phyloP scores from a whole-genome alignment of 768 basidiomycete genomes.

The Psilocybe subaeruginosa region DNA sequence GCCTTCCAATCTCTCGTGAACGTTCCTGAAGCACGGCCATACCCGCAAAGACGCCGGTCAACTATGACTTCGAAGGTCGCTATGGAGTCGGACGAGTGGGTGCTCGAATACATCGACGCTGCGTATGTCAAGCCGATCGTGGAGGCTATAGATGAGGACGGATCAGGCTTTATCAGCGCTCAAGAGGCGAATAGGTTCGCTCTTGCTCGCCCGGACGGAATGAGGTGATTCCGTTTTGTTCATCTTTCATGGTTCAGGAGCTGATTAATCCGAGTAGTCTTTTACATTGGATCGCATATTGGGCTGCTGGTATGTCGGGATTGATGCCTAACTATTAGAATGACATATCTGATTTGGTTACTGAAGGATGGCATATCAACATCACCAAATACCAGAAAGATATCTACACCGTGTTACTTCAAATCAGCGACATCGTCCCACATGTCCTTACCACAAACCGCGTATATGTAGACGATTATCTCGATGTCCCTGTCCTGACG shows the following conservation, averaged over 20 bases:
- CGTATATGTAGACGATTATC: constrained; percentile 10
- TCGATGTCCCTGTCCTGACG: background rate
- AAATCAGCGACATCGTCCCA: constrained; percentile 4
- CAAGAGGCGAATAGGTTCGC: constrained; percentile 30
- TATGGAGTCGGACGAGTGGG: constrained; percentile 20
- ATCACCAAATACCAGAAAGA: constrained; percentile 6
- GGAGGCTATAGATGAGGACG: constrained; percentile 31
- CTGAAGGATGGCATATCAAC: constrained; percentile 14
- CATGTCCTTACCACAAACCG: constrained; percentile 7
- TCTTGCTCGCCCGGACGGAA: constrained; percentile 19
- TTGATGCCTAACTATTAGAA: background rate
- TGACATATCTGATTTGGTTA: background rate
- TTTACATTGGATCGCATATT: constrained; percentile 31
- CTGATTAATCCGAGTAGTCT: constrained; percentile 19
- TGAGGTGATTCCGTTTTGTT: constrained; percentile 20
- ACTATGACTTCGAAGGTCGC: background rate
- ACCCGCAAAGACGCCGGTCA: too few species aligned
- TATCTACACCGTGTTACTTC: constrained; percentile 8
- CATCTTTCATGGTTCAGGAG: background rate
- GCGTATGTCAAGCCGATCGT: constrained; percentile 27
- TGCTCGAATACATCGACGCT: constrained; percentile 28
- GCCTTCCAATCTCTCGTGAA: too few species aligned
- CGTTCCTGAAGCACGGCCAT: too few species aligned
- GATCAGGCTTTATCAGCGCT: constrained; percentile 30
- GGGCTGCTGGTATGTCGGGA: constrained; percentile 24